Conservation (phyloP, 1,284 basidiomycete species). For the Cerrena zonata region DNA sequence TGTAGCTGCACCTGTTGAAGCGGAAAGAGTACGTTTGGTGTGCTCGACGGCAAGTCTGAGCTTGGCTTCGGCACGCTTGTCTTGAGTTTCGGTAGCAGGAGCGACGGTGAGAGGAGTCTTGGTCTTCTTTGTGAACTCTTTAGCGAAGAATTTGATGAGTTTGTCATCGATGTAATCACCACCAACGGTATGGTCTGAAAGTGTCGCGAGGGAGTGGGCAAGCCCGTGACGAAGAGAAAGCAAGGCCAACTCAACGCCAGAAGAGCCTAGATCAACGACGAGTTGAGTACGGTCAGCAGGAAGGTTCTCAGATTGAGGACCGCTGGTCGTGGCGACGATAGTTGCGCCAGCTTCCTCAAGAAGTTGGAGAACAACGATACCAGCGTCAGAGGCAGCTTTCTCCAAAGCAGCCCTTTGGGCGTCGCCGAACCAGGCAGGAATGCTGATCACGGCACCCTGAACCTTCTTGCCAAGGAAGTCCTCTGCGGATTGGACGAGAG, state of each 20-base stretch:
- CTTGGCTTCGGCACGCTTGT: constrained; percentile 89
- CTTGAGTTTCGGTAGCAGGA: constrained; percentile 51
- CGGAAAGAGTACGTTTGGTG: constrained; percentile 90
- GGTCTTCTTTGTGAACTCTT: constrained; percentile 97
- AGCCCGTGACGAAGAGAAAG: constrained; percentile 67
- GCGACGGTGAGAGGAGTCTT: constrained; percentile 69
- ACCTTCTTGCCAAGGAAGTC: constrained; percentile 88
- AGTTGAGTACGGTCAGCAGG: constrained; percentile 60
- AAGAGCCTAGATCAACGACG: constrained; percentile 67
- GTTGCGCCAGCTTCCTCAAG: constrained; percentile 83
- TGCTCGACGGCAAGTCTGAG: constrained; percentile 89
- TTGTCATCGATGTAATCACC: constrained; percentile 74
- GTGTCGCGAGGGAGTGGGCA: constrained; percentile 48
- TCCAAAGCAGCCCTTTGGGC: constrained; percentile 69
- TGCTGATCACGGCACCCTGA: constrained; percentile 79
- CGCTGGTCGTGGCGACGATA: constrained; percentile 50
- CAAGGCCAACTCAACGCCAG: constrained; percentile 55
- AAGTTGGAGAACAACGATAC: constrained; percentile 78
- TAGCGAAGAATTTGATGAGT: constrained; percentile 87
- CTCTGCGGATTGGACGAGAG: constrained; percentile 81
- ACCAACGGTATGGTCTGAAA: constrained; percentile 42
- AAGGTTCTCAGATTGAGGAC: constrained; percentile 38
- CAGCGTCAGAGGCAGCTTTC: constrained; percentile 75
- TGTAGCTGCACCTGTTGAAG: constrained; percentile 81
- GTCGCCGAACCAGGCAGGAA: constrained; percentile 73